A percentile compares a stretch with the other conserved stretches of the same genome.
phyloP scores from a whole-genome alignment of 345 rosid genomes.

The Eucalyptus erythrocorys region DNA sequence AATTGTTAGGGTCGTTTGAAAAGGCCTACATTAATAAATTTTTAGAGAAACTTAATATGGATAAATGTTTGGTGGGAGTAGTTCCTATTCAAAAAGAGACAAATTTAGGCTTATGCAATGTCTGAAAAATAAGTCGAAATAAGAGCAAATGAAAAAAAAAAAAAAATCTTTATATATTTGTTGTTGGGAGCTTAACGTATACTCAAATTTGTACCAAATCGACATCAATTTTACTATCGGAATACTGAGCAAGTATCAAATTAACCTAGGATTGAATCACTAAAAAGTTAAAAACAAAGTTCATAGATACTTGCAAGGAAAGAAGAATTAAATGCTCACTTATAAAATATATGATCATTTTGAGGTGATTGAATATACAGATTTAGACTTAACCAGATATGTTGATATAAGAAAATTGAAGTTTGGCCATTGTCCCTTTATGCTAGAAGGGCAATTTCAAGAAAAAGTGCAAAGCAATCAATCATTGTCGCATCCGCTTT shows the following conservation, averaged over 20 bases:
- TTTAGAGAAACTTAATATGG: not conserved
- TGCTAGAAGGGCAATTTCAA: not conserved
- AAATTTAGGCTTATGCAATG: not conserved
- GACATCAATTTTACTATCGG: fast-evolving
- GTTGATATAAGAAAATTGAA: not conserved
- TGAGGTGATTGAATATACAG: not conserved
- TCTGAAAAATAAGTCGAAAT: no score
- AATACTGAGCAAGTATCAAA: not conserved
- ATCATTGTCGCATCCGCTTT: not conserved
- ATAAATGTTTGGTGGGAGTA: not conserved
- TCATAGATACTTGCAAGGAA: not conserved
- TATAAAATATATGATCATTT: not conserved
- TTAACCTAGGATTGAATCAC: not conserved
- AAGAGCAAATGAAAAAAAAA: not conserved
- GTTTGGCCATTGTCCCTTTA: not conserved
- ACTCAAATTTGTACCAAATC: not conserved
- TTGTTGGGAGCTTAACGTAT: not conserved
- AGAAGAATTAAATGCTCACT: not conserved
- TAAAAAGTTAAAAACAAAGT: not conserved
- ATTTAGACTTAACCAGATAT: not conserved
- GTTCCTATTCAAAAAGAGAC: not conserved
- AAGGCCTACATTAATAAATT: not conserved
- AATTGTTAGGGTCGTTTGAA: no score
- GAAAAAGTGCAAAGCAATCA: not conserved
- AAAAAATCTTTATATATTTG: no score